Base-by-base conservation (phyloP, 495 filamentous ascomycete genomes). In the Daldinia concentrica region DNA sequence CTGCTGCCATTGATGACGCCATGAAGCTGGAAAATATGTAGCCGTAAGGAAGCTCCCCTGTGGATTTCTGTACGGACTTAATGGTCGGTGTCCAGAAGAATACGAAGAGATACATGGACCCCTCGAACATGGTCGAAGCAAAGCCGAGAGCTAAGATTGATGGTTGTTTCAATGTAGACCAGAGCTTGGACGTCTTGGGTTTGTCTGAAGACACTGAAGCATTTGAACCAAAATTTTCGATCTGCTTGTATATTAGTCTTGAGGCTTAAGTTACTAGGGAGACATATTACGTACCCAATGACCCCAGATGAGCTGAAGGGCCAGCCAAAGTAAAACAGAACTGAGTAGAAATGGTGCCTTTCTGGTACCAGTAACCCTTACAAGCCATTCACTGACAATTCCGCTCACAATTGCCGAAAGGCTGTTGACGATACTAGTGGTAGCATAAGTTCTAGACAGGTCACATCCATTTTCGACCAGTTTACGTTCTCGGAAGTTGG, bases 51-150 rank as follows among this genome's bases (percentile, higher is more conserved):
- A 87, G 82, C 29, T 78, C 74, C 36, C 62, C 30, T 6, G 74
- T 19, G 8, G 78, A 65, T 14, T 73, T 57, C 56, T 79, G 77
- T 26, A 80, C 78, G 1, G 82, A 77, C 32, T 81, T 79, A 6
- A 88, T 78, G 12, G 81, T 79, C 3, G 86, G 85, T 9, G 83
- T 78, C 83, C 85, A 86, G 74, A 87, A 85, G 78, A 88, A 87
- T 36, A 88, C 83, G 62, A 86, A 88, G 15, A 88, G 81, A 72
- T 87, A 88, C 84, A 88, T 87, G 3, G 85, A 86, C 7, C 85
- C 84, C 66, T 89, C 85, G 70, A 87, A 87, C 70, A 84, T 79
- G 50, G 83, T 84, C 3, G 85, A 84, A 11, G 82, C 80, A 26
- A 86, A 71, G 5, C 77, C 80, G 15, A 88, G 79, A 3, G 82